These are phyloP conservation scores for Rhynchosporium secalis DNA, from an alignment of 2,329 filamentous ascomycete genomes.

Conservation along the genomic window DNA sequence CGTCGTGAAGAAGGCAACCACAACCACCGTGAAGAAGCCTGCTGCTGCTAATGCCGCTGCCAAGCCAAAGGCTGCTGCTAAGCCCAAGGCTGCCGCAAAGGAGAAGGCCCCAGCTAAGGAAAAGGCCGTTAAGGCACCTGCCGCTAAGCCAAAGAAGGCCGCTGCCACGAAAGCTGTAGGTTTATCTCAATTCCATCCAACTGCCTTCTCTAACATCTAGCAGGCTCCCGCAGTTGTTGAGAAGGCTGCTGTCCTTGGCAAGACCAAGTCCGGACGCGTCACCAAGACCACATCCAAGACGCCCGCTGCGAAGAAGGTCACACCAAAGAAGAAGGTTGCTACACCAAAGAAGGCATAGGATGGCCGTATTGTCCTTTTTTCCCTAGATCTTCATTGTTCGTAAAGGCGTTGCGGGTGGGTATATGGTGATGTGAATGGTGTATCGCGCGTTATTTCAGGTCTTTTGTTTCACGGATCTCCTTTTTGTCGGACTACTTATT, in stretches of 20 bases:
- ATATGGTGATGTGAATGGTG: conserved; percentile 26
- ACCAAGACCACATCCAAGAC: conserved; percentile 63
- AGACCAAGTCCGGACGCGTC: conserved; percentile 73
- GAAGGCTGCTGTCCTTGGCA: conserved; percentile 61
- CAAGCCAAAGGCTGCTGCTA: conserved; percentile 36
- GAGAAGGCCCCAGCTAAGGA: conserved; percentile 46
- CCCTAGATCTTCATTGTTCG: conserved; percentile 29
- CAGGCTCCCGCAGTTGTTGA: conserved; percentile 66
- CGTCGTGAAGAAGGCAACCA: conserved; percentile 42
- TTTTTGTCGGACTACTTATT: conserved; percentile 23
- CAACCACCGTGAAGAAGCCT: conserved; percentile 27
- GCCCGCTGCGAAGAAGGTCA: conserved; percentile 46
- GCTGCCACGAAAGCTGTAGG: conserved; percentile 36
- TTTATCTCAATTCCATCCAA: conserved; percentile 8
- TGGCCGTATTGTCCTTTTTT: conserved; percentile 17
- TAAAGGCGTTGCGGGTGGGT: conserved; percentile 31
- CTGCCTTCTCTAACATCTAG: conserved; percentile 29
- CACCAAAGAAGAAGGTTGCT: conserved; percentile 41
- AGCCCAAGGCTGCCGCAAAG: conserved; percentile 43
- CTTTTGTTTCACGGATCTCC: conserved; percentile 23
- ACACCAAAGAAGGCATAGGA: conserved; percentile 35
- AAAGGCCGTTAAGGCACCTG: conserved; percentile 35
- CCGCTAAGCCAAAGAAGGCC: conserved; percentile 42
- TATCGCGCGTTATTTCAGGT: conserved; percentile 18
- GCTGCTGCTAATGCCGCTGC: conserved; percentile 38